A percentile compares a stretch with the other conserved stretches of the same genome.
Evolutionary conservation across 192 early-diverging fungal species (phyloP).

Genomic region (Coemansia sp.): DNA sequence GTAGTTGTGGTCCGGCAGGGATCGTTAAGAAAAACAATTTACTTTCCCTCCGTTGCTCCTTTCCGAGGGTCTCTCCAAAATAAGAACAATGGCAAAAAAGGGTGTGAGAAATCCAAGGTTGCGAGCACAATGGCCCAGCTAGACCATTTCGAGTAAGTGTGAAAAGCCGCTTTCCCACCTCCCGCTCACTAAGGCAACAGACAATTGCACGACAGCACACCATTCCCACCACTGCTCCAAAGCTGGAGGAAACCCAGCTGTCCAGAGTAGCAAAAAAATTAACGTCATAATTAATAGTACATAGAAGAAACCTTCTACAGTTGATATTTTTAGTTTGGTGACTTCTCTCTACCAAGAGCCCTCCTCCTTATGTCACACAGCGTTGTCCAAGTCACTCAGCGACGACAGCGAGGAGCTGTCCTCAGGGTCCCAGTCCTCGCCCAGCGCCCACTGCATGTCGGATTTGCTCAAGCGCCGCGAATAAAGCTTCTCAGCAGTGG

Average conservation of each 20-base stretch:
- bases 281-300: not conserved
- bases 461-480: constrained; percentile 45
- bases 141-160: not conserved
- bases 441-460: constrained; percentile 53
- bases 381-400: constrained; percentile 29
- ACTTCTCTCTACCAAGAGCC: not conserved
- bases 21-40: not conserved
- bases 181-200: not conserved
- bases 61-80: not conserved
- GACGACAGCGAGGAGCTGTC: constrained; percentile 40
- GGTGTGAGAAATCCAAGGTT: not conserved
- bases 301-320: constrained; percentile 7
- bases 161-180: not conserved
- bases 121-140: not conserved
- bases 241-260: not conserved
- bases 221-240: not conserved
- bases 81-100: not conserved
- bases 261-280: not conserved
- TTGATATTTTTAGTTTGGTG: constrained; percentile 3
- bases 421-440: constrained; percentile 51
- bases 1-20: too few species aligned
- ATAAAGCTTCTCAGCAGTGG: constrained; percentile 32
- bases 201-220: not conserved
- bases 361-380: not conserved
- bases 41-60: not conserved